Conservation (phyloP, 2,329 filamentous ascomycete genomes). For the Colletotrichum cuscutae region DNA sequence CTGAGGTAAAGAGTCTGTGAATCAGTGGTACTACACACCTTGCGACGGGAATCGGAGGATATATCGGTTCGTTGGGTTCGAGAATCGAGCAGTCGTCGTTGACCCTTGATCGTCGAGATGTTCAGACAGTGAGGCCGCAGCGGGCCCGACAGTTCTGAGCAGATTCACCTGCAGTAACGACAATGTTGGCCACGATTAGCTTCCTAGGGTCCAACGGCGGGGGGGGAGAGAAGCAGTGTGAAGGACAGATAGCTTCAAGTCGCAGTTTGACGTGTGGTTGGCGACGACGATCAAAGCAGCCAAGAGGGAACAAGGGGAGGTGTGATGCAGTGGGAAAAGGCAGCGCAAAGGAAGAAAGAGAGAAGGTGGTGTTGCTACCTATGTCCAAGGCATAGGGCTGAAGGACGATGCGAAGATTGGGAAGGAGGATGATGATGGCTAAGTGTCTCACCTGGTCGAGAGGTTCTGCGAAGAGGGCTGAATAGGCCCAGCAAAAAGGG, state of each 20-base stretch:
- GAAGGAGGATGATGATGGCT: slow-evolving; percentile 22
- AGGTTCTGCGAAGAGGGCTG: slow-evolving; percentile 26
- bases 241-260: slow-evolving; percentile 31
- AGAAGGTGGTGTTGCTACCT: background rate
- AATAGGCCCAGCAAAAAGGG: slow-evolving; percentile 3
- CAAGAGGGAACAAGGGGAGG: background rate
- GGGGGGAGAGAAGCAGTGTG: slow-evolving; percentile 16
- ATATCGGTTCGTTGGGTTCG: slow-evolving; percentile 15
- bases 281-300: background rate
- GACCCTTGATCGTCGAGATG: slow-evolving; percentile 1
- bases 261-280: slow-evolving; percentile 5
- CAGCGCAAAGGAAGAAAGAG: background rate
- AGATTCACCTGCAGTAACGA: slow-evolving; percentile 14
- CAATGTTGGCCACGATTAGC: slow-evolving; percentile 24
- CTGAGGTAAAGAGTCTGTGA: background rate
- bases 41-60: slow-evolving; percentile 31
- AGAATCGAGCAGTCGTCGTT: slow-evolving; percentile 17
- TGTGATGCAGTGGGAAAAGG: background rate
- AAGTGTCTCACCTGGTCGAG: slow-evolving; percentile 33
- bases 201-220: slow-evolving; percentile 25
- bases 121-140: slow-evolving; percentile 17
- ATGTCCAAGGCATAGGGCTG: slow-evolving; percentile 14
- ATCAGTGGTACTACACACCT: slow-evolving; percentile 21
- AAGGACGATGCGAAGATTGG: slow-evolving; percentile 18
- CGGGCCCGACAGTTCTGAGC: slow-evolving; percentile 10